phyloP scores from a whole-genome alignment of 805 yeast genomes.

The Kazachstania taianensis region DNA sequence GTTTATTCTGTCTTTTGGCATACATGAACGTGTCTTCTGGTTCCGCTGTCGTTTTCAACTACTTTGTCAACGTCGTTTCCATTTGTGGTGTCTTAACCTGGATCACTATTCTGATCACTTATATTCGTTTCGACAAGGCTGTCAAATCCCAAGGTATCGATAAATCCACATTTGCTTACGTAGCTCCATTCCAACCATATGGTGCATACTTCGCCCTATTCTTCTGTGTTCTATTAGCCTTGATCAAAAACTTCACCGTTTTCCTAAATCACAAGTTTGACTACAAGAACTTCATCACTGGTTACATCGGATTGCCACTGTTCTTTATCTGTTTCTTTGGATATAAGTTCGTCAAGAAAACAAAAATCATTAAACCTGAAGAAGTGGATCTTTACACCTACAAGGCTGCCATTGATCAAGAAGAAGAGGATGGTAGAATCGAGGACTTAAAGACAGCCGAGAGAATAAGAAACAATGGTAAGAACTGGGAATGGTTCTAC shows the following conservation, averaged over 20 bases:
- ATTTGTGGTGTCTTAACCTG: constrained; percentile 68
- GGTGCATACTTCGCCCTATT: constrained; percentile 50
- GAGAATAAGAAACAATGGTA: constrained; percentile 20
- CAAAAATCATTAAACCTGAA: constrained; percentile 38
- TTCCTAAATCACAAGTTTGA: constrained; percentile 53
- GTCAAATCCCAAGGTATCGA: constrained; percentile 56
- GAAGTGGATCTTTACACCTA: constrained; percentile 42
- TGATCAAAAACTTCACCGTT: constrained; percentile 64
- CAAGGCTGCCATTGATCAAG: constrained; percentile 24
- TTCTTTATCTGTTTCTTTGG: constrained; percentile 46
- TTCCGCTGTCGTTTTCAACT: constrained; percentile 48
- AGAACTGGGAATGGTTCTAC: constrained; percentile 38
- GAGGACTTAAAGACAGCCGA: constrained; percentile 23
- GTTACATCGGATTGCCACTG: constrained; percentile 59
- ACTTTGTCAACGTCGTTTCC: constrained; percentile 68
- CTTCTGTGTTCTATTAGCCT: constrained; percentile 43
- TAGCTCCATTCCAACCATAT: constrained; percentile 61
- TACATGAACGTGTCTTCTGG: constrained; percentile 56
- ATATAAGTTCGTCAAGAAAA: constrained; percentile 46
- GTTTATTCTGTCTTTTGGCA: constrained; percentile 52
- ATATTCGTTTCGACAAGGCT: constrained; percentile 56
- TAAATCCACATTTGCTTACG: constrained; percentile 45
- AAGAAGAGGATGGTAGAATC: constrained; percentile 27
- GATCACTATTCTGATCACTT: constrained; percentile 60
- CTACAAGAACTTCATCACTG: constrained; percentile 62